Percentiles rank a stretch among this genome's conserved stretches.
Conservation (phyloP, 805 yeast genomes). For the Wickerhamia fluorescens region DNA sequence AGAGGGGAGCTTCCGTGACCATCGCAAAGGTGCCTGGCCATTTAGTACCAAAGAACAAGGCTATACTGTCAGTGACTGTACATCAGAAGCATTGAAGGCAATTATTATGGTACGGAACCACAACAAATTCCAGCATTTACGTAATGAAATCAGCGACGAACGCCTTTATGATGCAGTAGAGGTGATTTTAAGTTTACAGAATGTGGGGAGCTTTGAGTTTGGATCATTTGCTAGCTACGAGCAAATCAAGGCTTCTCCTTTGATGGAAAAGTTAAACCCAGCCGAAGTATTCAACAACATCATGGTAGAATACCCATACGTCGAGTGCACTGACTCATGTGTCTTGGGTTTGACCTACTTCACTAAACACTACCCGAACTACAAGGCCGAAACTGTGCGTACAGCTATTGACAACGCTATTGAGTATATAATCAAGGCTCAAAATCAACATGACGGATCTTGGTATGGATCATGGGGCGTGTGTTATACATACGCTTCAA, state of each 20-base stretch:
- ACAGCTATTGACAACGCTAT: slow-evolving; percentile 71
- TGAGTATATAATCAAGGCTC: slow-evolving; percentile 60
- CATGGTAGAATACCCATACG: slow-evolving; percentile 98
- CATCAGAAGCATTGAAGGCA: slow-evolving; percentile 93
- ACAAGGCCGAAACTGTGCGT: slow-evolving; percentile 59
- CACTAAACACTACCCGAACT: slow-evolving; percentile 52
- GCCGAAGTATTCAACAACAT: slow-evolving; percentile 98
- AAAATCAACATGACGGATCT: slow-evolving; percentile 66
- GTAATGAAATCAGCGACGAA: slow-evolving; percentile 46
- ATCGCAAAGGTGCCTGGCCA: slow-evolving; percentile 88
- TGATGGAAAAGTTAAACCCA: slow-evolving; percentile 76
- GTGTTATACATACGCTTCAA: slow-evolving; percentile 90
- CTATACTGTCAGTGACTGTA: slow-evolving; percentile 92
- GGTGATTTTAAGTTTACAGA: slow-evolving; percentile 68
- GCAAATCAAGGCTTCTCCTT: slow-evolving; percentile 69
- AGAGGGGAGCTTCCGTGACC: slow-evolving; percentile 75
- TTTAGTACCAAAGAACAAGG: slow-evolving; percentile 95
- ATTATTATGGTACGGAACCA: slow-evolving; percentile 82
- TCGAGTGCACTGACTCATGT: slow-evolving; percentile 95
- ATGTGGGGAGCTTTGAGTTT: slow-evolving; percentile 66
- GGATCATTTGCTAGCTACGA: slow-evolving; percentile 96
- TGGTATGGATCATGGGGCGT: slow-evolving; percentile 99
- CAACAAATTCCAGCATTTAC: slow-evolving; percentile 41
- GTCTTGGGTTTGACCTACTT: slow-evolving; percentile 84
- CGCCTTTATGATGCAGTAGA: slow-evolving; percentile 67